Conservation (phyloP, 306 rosid species). For the Hylodesmum podocarpum region DNA sequence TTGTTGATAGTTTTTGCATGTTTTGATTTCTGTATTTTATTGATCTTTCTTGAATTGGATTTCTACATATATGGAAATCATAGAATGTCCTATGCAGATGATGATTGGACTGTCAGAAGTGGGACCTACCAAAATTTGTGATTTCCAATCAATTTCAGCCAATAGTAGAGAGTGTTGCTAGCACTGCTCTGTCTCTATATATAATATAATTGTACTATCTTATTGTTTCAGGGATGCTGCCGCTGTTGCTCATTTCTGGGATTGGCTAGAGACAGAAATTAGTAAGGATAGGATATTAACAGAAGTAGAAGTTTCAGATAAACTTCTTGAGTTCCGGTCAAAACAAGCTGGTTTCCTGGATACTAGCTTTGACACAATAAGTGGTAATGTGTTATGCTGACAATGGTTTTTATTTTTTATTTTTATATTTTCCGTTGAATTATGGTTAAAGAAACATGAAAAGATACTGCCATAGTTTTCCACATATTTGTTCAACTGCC, state of each 20-base stretch:
- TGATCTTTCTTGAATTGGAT: background rate
- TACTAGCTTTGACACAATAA: conserved; percentile 94
- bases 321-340: conserved; percentile 87
- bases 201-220: conserved; percentile 29
- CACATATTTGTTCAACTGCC: background rate
- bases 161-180: no score
- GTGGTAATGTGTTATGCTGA: conserved; percentile 72
- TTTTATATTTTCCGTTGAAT: background rate
- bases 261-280: conserved; percentile 85
- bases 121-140: no score
- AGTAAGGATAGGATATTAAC: conserved; percentile 50
- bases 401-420: background rate
- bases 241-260: conserved; percentile 91
- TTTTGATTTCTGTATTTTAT: conserved; percentile 25
- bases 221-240: conserved; percentile 85
- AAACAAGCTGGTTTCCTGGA: conserved; percentile 87
- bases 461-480: conserved; percentile 6
- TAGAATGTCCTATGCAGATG: conserved; percentile 1
- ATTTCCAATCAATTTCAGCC: no score
- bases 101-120: no score
- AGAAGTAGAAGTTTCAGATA: conserved; percentile 84
- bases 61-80: background rate
- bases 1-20: conserved; percentile 24
- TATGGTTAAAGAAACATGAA: conserved; percentile 25
- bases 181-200: background rate